Conservation (phyloP, 2,329 filamentous ascomycete species). For the Botrytis paeoniae region DNA sequence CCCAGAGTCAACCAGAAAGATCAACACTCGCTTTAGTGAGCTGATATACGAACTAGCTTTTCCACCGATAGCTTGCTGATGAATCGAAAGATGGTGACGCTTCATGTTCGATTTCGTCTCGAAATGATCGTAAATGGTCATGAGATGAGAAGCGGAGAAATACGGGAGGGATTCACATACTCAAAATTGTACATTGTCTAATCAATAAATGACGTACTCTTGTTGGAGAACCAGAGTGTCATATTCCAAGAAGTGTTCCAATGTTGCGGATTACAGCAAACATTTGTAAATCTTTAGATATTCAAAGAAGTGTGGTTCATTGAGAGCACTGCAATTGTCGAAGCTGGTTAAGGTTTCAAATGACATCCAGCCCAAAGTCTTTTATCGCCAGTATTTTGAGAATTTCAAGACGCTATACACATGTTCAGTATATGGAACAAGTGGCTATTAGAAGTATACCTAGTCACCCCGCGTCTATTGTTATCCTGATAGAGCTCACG, state of each 20-base stretch:
- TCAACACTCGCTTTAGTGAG: background rate
- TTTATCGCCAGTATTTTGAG: background rate
- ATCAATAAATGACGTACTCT: background rate
- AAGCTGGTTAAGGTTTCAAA: background rate
- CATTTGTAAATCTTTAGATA: background rate
- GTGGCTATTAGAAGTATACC: background rate
- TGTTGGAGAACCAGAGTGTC: background rate
- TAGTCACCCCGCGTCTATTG: background rate
- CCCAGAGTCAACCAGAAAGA: too few species aligned
- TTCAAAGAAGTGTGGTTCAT: background rate
- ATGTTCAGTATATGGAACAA: background rate
- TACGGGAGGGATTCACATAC: background rate
- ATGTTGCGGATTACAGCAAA: background rate
- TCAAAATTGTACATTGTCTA: background rate
- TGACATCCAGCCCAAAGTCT: background rate
- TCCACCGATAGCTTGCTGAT: background rate
- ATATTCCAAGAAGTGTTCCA: background rate
- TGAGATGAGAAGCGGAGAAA: background rate
- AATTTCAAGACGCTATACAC: background rate
- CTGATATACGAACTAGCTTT: background rate
- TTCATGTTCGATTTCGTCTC: background rate
- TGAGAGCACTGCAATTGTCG: background rate
- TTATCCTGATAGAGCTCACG: background rate
- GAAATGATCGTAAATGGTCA: background rate
- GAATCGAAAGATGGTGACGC: background rate